Evolutionary conservation across 352 stramenopile species (phyloP), one percentile per base, ranked within the genome.

Genomic region (Globisporangium takayamanum): DNA sequence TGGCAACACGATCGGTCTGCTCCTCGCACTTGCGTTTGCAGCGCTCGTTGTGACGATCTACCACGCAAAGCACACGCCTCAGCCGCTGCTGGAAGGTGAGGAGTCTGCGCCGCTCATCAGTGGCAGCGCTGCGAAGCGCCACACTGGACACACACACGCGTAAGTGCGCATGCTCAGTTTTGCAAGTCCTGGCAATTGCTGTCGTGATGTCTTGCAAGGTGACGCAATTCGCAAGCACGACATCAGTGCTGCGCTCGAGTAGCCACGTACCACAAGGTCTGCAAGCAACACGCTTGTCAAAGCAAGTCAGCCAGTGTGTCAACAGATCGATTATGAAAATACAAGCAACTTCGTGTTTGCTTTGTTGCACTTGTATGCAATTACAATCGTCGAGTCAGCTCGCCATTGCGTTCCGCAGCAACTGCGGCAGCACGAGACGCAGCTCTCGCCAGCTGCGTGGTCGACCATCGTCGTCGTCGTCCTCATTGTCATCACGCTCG

Each of bases 1-100:
- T 26, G 85, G 80, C 26, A 94, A 92, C 60, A 70, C 73, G 37
- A 86, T 90, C 28, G 80, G 84, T 0, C 63, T 94, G 41, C 60
- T 92, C 16, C 59, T 90, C 26, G 73, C 75, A 10, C 36, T 88
- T 37, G 58, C 74, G 50, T 53, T 92, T 2, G 51, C 60, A 18
- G 48, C 69, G 10, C 28, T 89, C 10, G 56, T 87, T 7, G 62
- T 72, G 26, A 74, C 72, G 25, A 84, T 92, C 60, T 84, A 76
- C 52, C 57, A 76, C 45, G 66, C 68, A 10, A 90, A 87, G 58
- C 57, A 80, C 52, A 46, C 66, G 50, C 49, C 60, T 25, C 16
- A 59, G 48, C n/a, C 41, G 45, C 42, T 67, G 28, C 25, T 58
- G 0, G 36, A 48, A 5, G 30, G 46, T 26, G 72, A 76, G 20